Evolutionary conservation across 371 early-diverging fungal species (phyloP), one percentile per base, ranked within the genome.

Genomic region (Mortierella sp.): DNA sequence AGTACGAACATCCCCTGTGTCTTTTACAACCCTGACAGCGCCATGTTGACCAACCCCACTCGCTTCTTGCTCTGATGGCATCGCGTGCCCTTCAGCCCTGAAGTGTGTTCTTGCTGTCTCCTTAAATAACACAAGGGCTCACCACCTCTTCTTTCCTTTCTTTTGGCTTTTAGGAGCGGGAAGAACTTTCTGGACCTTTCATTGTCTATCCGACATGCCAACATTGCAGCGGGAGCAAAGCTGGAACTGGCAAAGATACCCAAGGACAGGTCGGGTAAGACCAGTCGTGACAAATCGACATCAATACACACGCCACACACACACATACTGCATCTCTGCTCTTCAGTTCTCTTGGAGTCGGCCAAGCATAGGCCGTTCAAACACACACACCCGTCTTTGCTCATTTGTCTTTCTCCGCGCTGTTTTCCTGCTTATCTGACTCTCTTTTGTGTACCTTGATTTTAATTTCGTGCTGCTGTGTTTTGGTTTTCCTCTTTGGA

Each of bases 151-250:
- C 26, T 31, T 31, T 6, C 8, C 37, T 37, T 64, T 40, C 40
- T 64, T 34, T 48, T 44, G 55, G 24, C 26, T 19, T 55, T 59
- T 71, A 89, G 89, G 79, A 84, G 76, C 53, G 87, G 86, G 61
- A 86, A 83, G 74, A 86, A 73, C 48, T 80, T 77, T 40, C 87
- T 94, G 71, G 93, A 93, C 83, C 89, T 92, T 10, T 89, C 93
- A 11, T 87, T 93, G 14, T 88, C 91, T 11, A 90, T 94, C 37
- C 90, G 93, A 69, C 91, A 93, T 76, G 92, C 93, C n/a, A 93
- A 93, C 83, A 82, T 94, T 31, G 90, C 92, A 0, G 86, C 91
- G 0, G 93, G 93, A 3, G 93, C 93, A 40, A 93, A 91, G 74
- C 89, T 94, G 24, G 87, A 86, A 40, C 80, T 94, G 43, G 88